These are phyloP conservation scores for Dioscorea dumetorum DNA, from an alignment of 106 monocot genomes.

Conservation along the genomic window DNA sequence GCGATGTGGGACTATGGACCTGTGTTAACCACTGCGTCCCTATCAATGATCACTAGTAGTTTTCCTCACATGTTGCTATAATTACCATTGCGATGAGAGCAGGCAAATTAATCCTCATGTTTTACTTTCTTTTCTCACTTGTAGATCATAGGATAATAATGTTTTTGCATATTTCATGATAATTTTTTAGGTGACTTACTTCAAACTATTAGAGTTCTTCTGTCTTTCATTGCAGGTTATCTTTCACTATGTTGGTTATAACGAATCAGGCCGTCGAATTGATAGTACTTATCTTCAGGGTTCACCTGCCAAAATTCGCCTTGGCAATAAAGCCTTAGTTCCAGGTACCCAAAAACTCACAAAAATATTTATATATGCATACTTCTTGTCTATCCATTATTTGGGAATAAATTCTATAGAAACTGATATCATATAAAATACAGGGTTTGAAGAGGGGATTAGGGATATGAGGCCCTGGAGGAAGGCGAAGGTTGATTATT, in stretches of 20 bases:
- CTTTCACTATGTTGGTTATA: slow-evolving; percentile 95
- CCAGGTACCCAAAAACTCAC: slow-evolving; percentile 41
- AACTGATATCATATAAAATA: not conserved
- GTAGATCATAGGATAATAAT: no score
- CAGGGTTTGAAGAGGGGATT: slow-evolving; percentile 98
- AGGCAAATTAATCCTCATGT: no score
- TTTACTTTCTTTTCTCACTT: not conserved
- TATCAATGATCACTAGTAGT: no score
- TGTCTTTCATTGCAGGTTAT: slow-evolving; percentile 44
- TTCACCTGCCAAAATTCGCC: slow-evolving; percentile 84
- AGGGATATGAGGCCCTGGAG: slow-evolving; percentile 91
- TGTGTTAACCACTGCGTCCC: no score
- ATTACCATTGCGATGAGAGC: no score
- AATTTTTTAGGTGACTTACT: not conserved
- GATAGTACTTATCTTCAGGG: slow-evolving; percentile 95
- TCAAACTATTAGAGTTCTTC: not conserved
- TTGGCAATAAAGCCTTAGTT: slow-evolving; percentile 85
- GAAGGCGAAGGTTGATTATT: slow-evolving; percentile 89
- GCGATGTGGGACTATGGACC: no score
- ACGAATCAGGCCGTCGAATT: slow-evolving; percentile 96
- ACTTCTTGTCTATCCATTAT: not conserved
- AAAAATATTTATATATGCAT: not conserved
- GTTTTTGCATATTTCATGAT: not conserved
- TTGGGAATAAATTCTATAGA: not conserved
- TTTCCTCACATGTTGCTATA: no score